Evolutionary conservation across 2,329 filamentous ascomycete species (phyloP).

Genomic region (Phoma sp.): DNA sequence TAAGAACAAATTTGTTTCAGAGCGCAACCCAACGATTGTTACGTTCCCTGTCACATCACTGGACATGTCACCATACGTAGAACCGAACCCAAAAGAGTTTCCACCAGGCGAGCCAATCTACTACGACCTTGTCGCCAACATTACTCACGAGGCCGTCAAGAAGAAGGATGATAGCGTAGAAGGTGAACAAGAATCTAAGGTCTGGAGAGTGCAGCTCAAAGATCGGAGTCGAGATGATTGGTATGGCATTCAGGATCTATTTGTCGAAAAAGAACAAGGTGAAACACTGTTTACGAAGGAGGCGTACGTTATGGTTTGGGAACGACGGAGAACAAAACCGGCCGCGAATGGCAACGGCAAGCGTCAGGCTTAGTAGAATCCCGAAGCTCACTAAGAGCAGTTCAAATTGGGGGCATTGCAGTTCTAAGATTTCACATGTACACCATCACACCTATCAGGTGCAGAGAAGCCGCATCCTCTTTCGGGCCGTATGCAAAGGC

Average conservation of each 20-base stretch:
- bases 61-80: conserved; percentile 89
- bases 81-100: conserved; percentile 78
- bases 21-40: conserved; percentile 97
- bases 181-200: conserved; percentile 88
- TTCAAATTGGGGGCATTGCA: not conserved
- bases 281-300: conserved; percentile 93
- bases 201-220: conserved; percentile 91
- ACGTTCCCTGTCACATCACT: conserved; percentile 88
- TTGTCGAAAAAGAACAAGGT: conserved; percentile 85
- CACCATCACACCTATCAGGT: not conserved
- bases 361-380: conserved; percentile 14
- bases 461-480: not conserved
- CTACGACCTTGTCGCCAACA: conserved; percentile 96
- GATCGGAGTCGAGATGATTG: conserved; percentile 85
- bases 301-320: conserved; percentile 96
- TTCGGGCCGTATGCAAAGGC: not conserved
- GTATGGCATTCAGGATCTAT: conserved; percentile 93
- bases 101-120: conserved; percentile 81
- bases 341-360: conserved; percentile 24
- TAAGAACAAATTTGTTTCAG: conserved; percentile 93
- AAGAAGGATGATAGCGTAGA: conserved; percentile 82
- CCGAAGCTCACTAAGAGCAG: not conserved
- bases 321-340: conserved; percentile 67
- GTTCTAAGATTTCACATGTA: not conserved
- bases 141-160: conserved; percentile 84